Evolutionary conservation across 202 grass and related monocot genomes (phyloP).

Genomic region (Schoenoplectus triqueter): DNA sequence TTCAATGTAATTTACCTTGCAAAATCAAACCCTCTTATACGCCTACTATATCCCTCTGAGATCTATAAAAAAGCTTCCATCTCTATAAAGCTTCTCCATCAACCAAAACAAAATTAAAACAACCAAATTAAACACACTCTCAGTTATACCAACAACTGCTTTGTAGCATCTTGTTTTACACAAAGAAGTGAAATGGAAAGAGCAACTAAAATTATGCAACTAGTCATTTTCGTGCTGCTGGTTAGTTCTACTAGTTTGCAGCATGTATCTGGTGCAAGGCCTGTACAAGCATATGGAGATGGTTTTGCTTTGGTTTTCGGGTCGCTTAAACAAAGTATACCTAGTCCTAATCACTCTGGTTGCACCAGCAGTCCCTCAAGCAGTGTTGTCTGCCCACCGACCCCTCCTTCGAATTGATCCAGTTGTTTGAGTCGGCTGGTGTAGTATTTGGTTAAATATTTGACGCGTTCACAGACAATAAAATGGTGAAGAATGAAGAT

Average conservation of each 20-base stretch:
- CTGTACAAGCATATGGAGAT: background rate
- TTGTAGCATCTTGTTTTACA: background rate
- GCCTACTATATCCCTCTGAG: too few species aligned
- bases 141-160: too few species aligned
- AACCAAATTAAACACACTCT: background rate
- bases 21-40: too few species aligned
- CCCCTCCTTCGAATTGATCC: background rate
- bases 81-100: background rate
- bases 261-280: background rate
- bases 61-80: slow-evolving; percentile 10
- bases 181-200: background rate
- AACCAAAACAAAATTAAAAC: background rate
- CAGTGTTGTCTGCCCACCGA: background rate
- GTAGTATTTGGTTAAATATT: background rate
- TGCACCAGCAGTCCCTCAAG: background rate
- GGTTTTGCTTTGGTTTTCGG: background rate
- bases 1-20: background rate
- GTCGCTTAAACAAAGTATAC: background rate
- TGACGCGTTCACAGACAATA: too few species aligned
- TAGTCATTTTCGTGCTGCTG: background rate
- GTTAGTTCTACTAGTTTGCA: background rate
- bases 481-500: too few species aligned
- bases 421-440: background rate
- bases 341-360: background rate
- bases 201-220: background rate